Evolutionary conservation across 2,329 filamentous ascomycete genomes (phyloP).

Genomic region (Zopfia rhizophila): DNA sequence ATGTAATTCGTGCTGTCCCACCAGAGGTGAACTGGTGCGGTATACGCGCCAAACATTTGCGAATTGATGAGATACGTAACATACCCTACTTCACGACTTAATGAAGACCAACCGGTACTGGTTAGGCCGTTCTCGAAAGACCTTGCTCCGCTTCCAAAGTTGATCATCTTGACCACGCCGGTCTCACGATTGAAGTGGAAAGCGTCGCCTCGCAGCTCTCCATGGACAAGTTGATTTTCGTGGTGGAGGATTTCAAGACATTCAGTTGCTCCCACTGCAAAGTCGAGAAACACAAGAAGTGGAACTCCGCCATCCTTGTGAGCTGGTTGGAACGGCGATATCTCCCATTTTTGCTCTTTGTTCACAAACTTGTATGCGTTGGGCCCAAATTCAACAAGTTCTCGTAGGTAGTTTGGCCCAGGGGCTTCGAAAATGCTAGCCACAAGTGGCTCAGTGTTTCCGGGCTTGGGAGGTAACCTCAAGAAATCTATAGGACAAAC

Average conservation of each 20-base stretch:
- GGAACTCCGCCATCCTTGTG: constrained; percentile 70
- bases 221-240: constrained; percentile 84
- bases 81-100: constrained; percentile 84
- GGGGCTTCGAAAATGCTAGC: constrained; percentile 85
- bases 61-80: too few species aligned
- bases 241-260: constrained; percentile 93
- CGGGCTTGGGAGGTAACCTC: constrained; percentile 72
- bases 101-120: constrained; percentile 84
- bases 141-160: constrained; percentile 85
- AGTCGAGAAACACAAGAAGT: constrained; percentile 83
- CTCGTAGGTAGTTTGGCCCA: constrained; percentile 76
- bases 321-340: constrained; percentile 20
- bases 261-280: constrained; percentile 87
- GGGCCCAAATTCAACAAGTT: constrained; percentile 80
- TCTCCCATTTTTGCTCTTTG: constrained; percentile 27
- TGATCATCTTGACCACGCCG: constrained; percentile 79
- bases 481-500: constrained; percentile 83
- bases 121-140: constrained; percentile 90
- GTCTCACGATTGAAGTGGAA: constrained; percentile 84
- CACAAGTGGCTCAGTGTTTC: constrained; percentile 75
- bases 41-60: too few species aligned
- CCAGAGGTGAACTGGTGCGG: too few species aligned
- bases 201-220: constrained; percentile 88
- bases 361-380: constrained; percentile 52
- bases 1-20: too few species aligned